Conservation (phyloP, 768 basidiomycete species). For the Dentipellis sp. region DNA sequence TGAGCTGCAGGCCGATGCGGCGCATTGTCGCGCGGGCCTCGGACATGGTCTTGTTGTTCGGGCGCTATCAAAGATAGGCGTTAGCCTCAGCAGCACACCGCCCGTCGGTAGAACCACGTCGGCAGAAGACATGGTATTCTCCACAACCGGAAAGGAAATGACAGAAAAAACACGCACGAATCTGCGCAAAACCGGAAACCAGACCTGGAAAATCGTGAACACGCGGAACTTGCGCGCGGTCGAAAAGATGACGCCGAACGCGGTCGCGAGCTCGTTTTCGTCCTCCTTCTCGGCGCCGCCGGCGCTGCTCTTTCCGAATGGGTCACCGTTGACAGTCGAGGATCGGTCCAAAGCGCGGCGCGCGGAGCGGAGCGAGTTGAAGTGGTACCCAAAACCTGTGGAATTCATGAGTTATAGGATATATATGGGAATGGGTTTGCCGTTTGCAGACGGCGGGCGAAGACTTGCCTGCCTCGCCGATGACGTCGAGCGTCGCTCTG, state of each 20-base stretch:
- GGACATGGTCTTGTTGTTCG: slow-evolving; percentile 2
- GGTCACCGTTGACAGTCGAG: slow-evolving; percentile 21
- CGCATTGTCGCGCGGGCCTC: slow-evolving; percentile 7
- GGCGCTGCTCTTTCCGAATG: not conserved
- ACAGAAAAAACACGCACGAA: slow-evolving; percentile 33
- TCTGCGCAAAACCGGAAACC: slow-evolving; percentile 46
- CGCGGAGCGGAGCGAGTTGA: slow-evolving; percentile 37
- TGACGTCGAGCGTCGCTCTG: slow-evolving; percentile 65
- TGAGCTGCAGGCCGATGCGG: slow-evolving; percentile 12
- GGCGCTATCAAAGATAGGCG: not conserved
- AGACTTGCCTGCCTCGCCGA: slow-evolving; percentile 54
- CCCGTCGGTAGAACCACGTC: not conserved
- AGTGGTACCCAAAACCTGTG: slow-evolving; percentile 48
- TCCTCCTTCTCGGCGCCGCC: slow-evolving; percentile 15
- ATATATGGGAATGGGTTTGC: not conserved
- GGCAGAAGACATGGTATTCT: slow-evolving; percentile 24
- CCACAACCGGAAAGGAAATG: not conserved
- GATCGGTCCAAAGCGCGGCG: slow-evolving; percentile 17
- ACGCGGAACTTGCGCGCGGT: slow-evolving; percentile 43
- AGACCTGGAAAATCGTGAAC: slow-evolving; percentile 43
- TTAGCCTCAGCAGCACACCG: not conserved
- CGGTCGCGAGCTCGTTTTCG: slow-evolving; percentile 43
- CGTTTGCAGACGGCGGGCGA: not conserved
- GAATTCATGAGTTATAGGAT: not conserved
- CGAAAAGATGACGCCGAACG: slow-evolving; percentile 45